Evolutionary conservation across 2,329 filamentous ascomycete genomes (phyloP), one percentile per base, ranked within the genome.

Genomic region (Monosporascus ibericus): DNA sequence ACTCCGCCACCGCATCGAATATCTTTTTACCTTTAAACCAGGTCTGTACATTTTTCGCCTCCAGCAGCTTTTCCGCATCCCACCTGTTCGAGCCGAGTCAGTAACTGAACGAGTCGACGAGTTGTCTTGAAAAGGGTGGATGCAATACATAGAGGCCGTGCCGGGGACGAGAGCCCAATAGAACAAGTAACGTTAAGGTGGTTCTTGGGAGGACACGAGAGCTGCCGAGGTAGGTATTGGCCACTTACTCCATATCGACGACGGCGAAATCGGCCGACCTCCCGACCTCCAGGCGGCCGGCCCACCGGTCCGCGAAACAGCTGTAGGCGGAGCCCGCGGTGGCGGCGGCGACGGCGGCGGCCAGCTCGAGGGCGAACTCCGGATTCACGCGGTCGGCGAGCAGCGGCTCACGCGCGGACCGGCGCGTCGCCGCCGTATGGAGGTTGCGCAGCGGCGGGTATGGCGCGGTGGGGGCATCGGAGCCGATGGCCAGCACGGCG

Each of bases 221-320:
- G 27, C 27, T 11, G 27, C 27, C 27, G 27, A 11, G 27, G 27
- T 30, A 30, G 9, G 27, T 4, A 30, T 11, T 9, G 27, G 27
- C 9, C 20, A 46, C 42, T 25, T 46, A 46, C 18, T 67, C 60
- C 68, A 74, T 69, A 50, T 76, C 72, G 8, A 77, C 63, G 5
- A 76, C 70, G 20, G 71, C 72, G 52, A 79, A 75, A 55, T 79
- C 75, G 9, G 75, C 76, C 59, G 68, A 64, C 55, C 72, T 70
- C 9, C 74, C 75, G 2, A 65, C 62, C 57, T 73, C 70, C 40
- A 79, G 59, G 58, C 63, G 73, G 9, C 76, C 76, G 6, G 72
- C 60, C 55, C 70, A 65, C 18, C 65, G 59, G 46, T 78, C 75
- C 1, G 68, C 68, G 55, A 74, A 76, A 49, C 69, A 75, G 11